These are phyloP conservation scores for Debaryomyces castellii DNA, from an alignment of 805 yeast species.

Conservation along the genomic window DNA sequence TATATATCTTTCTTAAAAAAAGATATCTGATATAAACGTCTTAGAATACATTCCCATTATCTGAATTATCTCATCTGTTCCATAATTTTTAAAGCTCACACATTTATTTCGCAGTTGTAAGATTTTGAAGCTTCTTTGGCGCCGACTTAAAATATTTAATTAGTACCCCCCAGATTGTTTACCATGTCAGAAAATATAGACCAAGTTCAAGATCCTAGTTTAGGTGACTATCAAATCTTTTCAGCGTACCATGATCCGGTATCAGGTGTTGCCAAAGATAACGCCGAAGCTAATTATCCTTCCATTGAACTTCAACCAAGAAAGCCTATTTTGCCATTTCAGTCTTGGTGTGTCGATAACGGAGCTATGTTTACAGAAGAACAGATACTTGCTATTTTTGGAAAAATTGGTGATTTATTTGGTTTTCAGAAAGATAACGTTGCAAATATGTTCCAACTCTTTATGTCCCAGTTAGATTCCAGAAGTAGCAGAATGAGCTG, in stretches of 20 bases:
- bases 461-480: constrained; percentile 81
- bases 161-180: neutral
- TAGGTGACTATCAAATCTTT: constrained; percentile 5
- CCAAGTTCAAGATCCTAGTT: neutral
- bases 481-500: constrained; percentile 80
- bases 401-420: constrained; percentile 57
- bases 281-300: neutral
- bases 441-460: constrained; percentile 77
- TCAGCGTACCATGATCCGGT: constrained; percentile 4
- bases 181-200: neutral
- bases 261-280: neutral
- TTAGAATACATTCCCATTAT: no score
- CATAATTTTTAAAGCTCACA: neutral
- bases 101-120: neutral
- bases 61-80: no score
- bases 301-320: neutral
- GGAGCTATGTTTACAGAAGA: constrained; percentile 27
- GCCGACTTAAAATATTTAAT: no score
- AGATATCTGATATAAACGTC: no score
- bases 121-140: neutral
- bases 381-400: constrained; percentile 62
- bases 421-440: constrained; percentile 84
- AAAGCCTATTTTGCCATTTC: constrained; percentile 3
- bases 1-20: no score
- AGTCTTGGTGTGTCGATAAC: constrained; percentile 27